These are phyloP conservation scores for Adansonia digitata DNA, from an alignment of 345 rosid genomes.

Conservation along the genomic window DNA sequence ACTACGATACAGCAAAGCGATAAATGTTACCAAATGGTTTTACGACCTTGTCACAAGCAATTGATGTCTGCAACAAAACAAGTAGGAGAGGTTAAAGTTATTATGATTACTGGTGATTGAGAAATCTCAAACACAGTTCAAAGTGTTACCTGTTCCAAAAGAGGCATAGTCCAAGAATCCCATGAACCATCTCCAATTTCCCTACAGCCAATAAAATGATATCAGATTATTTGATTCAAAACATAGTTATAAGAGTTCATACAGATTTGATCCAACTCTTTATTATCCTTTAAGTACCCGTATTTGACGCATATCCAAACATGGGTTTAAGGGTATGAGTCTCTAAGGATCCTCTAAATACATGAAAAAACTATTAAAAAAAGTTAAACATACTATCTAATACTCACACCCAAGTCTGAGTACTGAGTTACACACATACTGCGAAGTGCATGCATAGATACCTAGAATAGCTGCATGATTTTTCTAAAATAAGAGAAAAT, in stretches of 20 bases:
- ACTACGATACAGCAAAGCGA: background rate
- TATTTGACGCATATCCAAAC: no score
- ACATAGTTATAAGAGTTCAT: background rate
- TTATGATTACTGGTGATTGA: constrained; percentile 8
- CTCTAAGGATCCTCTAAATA: no score
- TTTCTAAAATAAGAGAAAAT: background rate
- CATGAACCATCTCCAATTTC: constrained; percentile 89
- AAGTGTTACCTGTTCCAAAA: constrained; percentile 54
- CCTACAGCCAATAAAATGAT: constrained; percentile 26
- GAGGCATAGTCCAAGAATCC: constrained; percentile 97
- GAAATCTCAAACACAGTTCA: constrained; percentile 1
- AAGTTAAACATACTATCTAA: no score
- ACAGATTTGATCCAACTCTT: background rate
- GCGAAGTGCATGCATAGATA: background rate
- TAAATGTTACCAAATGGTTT: constrained; percentile 20
- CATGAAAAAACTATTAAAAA: no score
- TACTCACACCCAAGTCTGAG: background rate
- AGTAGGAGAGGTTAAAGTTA: background rate
- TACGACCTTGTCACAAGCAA: constrained; percentile 82
- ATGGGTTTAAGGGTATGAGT: no score
- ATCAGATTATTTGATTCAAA: background rate
- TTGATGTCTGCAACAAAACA: constrained; percentile 58
- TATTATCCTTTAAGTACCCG: no score
- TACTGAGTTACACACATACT: background rate
- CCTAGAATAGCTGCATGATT: background rate